These are phyloP conservation scores for Xylariaceae sp. DNA, from an alignment of 2,329 filamentous ascomycete genomes.

Conservation along the genomic window DNA sequence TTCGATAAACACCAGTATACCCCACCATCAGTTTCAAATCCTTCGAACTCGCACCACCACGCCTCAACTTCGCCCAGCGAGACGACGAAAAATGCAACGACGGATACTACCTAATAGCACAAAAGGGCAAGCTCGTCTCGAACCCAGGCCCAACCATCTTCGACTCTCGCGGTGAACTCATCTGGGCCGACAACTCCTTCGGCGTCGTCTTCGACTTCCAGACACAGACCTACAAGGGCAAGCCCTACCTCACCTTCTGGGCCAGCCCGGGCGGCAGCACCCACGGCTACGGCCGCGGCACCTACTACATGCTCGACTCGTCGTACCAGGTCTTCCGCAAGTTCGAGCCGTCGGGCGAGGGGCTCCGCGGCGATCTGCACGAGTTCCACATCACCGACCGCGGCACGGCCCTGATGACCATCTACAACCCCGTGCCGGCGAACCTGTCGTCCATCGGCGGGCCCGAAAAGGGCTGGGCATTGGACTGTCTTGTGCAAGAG, in stretches of 20 bases:
- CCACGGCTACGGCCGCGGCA: conserved; percentile 20
- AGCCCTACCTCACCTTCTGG: conserved; percentile 35
- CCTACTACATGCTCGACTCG: conserved; percentile 31
- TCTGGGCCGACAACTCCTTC: conserved; percentile 19
- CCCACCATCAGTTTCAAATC: conserved; percentile 18
- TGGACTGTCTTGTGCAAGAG: conserved; percentile 22
- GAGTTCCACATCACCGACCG: conserved; percentile 23
- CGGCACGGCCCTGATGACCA: conserved; percentile 20
- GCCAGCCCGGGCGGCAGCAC: conserved; percentile 27
- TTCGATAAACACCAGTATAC: conserved; percentile 10
- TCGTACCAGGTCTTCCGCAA: conserved; percentile 35
- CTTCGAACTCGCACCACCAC: conserved; percentile 11
- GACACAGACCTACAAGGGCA: conserved; percentile 32
- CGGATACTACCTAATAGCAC: conserved; percentile 20
- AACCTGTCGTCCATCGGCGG: conserved; percentile 21
- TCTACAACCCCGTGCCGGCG: conserved; percentile 21
- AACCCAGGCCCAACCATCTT: conserved; percentile 18
- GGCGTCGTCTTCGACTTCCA: conserved; percentile 19
- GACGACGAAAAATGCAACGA: conserved; percentile 14
- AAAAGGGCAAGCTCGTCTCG: conserved; percentile 21
- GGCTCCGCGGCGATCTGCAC: conserved; percentile 29
- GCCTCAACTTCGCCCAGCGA: conserved; percentile 16
- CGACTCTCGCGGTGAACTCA: conserved; percentile 19
- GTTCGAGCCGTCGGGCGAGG: conserved; percentile 29
- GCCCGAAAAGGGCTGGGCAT: conserved; percentile 17